Base-by-base conservation (phyloP, 2,329 filamentous ascomycete genomes). In the Fusarium zealandicum region DNA sequence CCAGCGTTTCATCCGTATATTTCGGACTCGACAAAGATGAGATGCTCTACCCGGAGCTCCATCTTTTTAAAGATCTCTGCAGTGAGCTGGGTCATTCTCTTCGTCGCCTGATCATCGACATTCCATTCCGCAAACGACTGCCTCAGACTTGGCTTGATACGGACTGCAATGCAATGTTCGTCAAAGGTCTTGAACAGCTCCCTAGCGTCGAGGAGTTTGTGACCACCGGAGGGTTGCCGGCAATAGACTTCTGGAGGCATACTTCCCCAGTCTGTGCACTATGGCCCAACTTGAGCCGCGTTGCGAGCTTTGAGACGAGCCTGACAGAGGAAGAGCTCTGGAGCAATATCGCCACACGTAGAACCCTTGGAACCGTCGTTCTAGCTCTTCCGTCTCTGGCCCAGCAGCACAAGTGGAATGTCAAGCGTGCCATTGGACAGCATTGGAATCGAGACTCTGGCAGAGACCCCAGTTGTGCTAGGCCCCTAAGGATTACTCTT, bases 131-230 rank as follows among this genome's bases (percentile, higher is more conserved):
- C 11, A 49, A 43, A n/a, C 28, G 25, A 22, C 54, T 6, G 36
- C 41, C 3, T 46, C 51, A 16, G 31, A 51, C 1, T 9, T 51
- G 27, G 10, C 37, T 53, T 4, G 55, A 60, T 22, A 18, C 2
- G 3, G 32, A 46, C 5, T 38, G 50, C 7, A 47, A 54, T 8
- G 14, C 5, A 1, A 13, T 39, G 10, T 30, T 54, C 6, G 28
- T 32, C 6, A 38, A 39, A 3, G 59, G 56, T 2, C 30, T 63
- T 2, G 27, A 11, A 3, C 7, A 2, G 1, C 13, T n/a, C n/a
- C n/a, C n/a, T n/a, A 61, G 64, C 3, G 33, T 63, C 1, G 56
- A 64, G 12, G 60, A 63, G 9, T 40, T 61, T 1, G 38, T 63
- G 10, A 58, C 60, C 1, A 18, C 60, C 1, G 60, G 60, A 1